phyloP scores from a whole-genome alignment of 1,139 yeast species.

The Saccharomycopsis hybrid region DNA sequence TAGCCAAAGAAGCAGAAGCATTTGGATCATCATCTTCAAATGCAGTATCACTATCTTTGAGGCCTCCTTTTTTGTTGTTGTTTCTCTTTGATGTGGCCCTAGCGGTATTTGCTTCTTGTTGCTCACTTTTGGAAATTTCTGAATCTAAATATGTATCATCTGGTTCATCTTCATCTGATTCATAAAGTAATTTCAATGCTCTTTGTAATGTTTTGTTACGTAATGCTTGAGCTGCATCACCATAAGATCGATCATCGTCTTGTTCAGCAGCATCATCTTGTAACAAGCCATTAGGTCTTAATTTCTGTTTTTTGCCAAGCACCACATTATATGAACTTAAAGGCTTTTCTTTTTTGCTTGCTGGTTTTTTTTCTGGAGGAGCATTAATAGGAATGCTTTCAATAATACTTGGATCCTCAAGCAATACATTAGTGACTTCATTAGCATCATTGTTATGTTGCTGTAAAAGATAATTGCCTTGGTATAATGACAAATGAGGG shows the following conservation, averaged over 20 bases:
- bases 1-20: slow-evolving; percentile 15
- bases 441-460: slow-evolving; percentile 51
- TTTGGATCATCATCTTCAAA: slow-evolving; percentile 24
- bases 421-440: slow-evolving; percentile 46
- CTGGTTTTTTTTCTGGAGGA: slow-evolving; percentile 14
- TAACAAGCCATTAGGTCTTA: slow-evolving; percentile 19
- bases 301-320: slow-evolving; percentile 29
- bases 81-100: slow-evolving; percentile 21
- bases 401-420: slow-evolving; percentile 52
- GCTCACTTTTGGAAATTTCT: slow-evolving; percentile 34
- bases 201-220: slow-evolving; percentile 54
- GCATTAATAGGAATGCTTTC: slow-evolving; percentile 21
- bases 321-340: slow-evolving; percentile 22
- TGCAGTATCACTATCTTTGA: neutral
- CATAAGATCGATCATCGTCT: slow-evolving; percentile 28
- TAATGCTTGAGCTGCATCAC: slow-evolving; percentile 26
- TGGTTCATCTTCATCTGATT: slow-evolving; percentile 69
- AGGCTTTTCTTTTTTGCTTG: slow-evolving; percentile 22
- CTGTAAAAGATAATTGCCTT: slow-evolving; percentile 42
- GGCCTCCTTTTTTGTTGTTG: slow-evolving; percentile 17
- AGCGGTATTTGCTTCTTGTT: slow-evolving; percentile 26
- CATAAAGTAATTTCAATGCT: slow-evolving; percentile 61
- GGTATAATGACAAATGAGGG: slow-evolving; percentile 44
- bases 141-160: slow-evolving; percentile 84
- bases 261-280: slow-evolving; percentile 23